phyloP scores from a whole-genome alignment of 2,329 filamentous ascomycete genomes.

The Myrmaecium sp. region DNA sequence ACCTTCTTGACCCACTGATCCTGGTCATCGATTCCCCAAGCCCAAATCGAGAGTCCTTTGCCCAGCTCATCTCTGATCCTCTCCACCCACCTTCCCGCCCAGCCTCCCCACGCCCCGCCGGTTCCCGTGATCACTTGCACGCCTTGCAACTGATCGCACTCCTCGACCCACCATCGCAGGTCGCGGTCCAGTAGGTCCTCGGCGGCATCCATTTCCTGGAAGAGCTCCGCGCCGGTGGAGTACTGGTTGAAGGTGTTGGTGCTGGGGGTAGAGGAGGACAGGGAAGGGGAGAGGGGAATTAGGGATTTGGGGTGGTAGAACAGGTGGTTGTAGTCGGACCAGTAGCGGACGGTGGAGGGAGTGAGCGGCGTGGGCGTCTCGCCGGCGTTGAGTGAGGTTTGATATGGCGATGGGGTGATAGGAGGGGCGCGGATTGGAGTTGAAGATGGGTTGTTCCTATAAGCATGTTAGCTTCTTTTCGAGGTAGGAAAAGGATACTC shows the following conservation, averaged over 20 bases:
- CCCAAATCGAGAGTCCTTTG: slow-evolving; percentile 61
- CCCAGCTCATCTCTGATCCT: slow-evolving; percentile 77
- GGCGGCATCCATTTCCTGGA: slow-evolving; percentile 36
- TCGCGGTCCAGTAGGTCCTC: slow-evolving; percentile 75
- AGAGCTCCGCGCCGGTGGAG: slow-evolving; percentile 19
- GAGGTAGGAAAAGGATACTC: no score
- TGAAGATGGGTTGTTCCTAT: no score
- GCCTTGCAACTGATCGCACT: slow-evolving; percentile 83
- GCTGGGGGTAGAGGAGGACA: slow-evolving; percentile 1
- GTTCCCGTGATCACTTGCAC: slow-evolving; percentile 47
- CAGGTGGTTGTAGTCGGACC: slow-evolving; percentile 90
- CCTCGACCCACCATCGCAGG: slow-evolving; percentile 72
- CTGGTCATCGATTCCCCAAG: slow-evolving; percentile 63
- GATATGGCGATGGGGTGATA: slow-evolving; percentile 59
- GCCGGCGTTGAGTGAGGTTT: slow-evolving; percentile 61
- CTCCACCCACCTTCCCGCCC: slow-evolving; percentile 34
- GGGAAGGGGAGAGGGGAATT: slow-evolving; percentile 55
- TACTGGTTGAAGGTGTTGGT: slow-evolving; percentile 45
- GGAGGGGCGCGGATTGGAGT: slow-evolving; percentile 37
- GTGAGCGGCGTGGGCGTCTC: slow-evolving; percentile 45
- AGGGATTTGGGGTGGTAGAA: slow-evolving; percentile 83
- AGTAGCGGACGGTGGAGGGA: slow-evolving; percentile 66
- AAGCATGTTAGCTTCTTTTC: no score
- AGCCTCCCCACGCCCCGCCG: slow-evolving; percentile 35
- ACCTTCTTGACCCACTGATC: no score